Conservation (phyloP, 176 grass and related monocot species). For the Echinochloa phyllopogon region DNA sequence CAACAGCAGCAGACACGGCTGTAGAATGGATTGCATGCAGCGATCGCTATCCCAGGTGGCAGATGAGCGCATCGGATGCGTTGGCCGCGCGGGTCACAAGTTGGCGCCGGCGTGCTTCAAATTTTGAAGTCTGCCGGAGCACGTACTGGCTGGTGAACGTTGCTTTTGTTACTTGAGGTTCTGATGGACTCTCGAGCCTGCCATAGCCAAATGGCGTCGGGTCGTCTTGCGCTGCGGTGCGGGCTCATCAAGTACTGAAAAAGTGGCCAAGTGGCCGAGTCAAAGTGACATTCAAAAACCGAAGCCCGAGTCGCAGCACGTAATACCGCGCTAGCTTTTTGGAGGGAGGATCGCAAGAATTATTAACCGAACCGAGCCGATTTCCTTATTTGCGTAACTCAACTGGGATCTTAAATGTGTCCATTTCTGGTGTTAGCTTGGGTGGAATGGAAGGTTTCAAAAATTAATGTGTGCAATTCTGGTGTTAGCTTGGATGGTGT, state of each 20-base stretch:
- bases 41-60: background rate
- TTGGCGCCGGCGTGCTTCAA: slow-evolving; percentile 27
- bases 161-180: too few species aligned
- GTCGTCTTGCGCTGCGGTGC: background rate
- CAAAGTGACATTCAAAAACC: background rate
- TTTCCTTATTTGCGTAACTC: too few species aligned
- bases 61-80: background rate
- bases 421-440: background rate
- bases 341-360: too few species aligned
- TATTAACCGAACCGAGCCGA: too few species aligned
- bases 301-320: too few species aligned
- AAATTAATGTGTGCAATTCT: background rate
- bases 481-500: background rate
- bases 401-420: background rate
- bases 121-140: background rate
- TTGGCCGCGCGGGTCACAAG: too few species aligned
- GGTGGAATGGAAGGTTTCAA: background rate
- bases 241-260: background rate
- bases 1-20: background rate
- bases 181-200: too few species aligned
- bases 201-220: slow-evolving; percentile 27
- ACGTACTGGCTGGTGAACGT: background rate
- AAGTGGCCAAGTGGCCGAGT: background rate
- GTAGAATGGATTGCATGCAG: background rate
- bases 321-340: too few species aligned